These are phyloP conservation scores for Metschnikowia cubensis DNA, from an alignment of 805 yeast species.

Conservation along the genomic window DNA sequence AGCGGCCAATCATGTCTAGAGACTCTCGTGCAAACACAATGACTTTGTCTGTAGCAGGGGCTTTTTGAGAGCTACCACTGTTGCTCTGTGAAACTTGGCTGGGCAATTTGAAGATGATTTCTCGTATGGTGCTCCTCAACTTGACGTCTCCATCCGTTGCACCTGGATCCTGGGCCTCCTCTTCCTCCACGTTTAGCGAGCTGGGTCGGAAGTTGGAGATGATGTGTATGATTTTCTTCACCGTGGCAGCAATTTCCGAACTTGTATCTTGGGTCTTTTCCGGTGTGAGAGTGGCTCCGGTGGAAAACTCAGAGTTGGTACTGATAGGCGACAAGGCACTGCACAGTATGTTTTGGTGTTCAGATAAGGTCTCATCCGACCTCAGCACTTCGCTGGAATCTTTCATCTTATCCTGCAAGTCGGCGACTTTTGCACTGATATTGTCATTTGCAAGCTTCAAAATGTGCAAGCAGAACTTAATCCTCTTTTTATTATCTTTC, in stretches of 20 bases:
- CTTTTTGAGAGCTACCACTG: constrained; percentile 25
- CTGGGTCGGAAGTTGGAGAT: constrained; percentile 70
- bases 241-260: constrained; percentile 81
- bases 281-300: constrained; percentile 9
- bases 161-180: constrained; percentile 1
- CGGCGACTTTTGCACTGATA: constrained; percentile 60
- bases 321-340: constrained; percentile 3
- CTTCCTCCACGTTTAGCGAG: constrained; percentile 18
- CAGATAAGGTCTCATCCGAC: background rate
- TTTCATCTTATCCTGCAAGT: constrained; percentile 51
- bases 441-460: constrained; percentile 78
- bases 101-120: constrained; percentile 73
- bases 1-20: constrained; percentile 76
- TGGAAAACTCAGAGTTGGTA: constrained; percentile 3
- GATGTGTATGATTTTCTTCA: constrained; percentile 80
- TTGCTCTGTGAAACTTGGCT: constrained; percentile 34
- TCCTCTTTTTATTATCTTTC: constrained; percentile 65
- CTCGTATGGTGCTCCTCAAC: constrained; percentile 69
- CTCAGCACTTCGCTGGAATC: constrained; percentile 29
- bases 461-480: constrained; percentile 76
- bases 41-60: constrained; percentile 57
- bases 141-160: constrained; percentile 17
- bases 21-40: constrained; percentile 85
- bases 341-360: background rate
- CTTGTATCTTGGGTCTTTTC: constrained; percentile 47